A percentile compares a stretch with the other conserved stretches of the same genome.
These are phyloP conservation scores for Trypanosomatidae sp. DNA, from an alignment of 208 protist genomes.

Conservation along the genomic window DNA sequence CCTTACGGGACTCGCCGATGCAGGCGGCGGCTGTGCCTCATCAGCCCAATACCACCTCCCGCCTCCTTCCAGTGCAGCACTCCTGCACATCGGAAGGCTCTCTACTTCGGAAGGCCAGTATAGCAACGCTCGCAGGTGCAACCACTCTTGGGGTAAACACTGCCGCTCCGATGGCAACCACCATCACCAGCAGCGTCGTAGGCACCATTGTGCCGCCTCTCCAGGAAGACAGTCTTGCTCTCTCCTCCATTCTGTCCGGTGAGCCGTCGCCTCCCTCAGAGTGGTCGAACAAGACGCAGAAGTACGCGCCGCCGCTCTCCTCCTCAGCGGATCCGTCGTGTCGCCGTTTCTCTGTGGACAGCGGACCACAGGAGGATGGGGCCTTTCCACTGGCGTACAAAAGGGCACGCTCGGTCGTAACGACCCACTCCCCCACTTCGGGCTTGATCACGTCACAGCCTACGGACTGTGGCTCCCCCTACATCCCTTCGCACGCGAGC, in stretches of 20 bases:
- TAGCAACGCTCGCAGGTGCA: background rate
- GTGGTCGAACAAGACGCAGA: constrained; percentile 17
- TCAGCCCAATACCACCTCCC: constrained; percentile 8
- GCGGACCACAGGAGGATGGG: background rate
- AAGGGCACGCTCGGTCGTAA: background rate
- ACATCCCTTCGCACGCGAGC: background rate
- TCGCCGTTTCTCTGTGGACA: background rate
- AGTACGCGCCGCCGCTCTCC: background rate
- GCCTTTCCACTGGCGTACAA: background rate
- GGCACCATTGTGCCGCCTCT: background rate
- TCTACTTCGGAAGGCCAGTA: background rate
- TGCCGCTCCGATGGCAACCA: background rate
- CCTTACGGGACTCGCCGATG: background rate
- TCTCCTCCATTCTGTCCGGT: constrained; percentile 17
- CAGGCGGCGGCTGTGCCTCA: background rate
- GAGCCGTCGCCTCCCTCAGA: constrained; percentile 11
- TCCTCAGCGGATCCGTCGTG: background rate
- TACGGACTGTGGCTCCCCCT: background rate
- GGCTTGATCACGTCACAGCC: background rate
- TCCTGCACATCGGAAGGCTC: background rate
- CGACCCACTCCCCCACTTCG: background rate
- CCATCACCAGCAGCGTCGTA: background rate
- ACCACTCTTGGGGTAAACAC: background rate
- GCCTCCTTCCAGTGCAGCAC: constrained; percentile 1
- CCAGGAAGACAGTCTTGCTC: constrained; percentile 1